A percentile compares a stretch with the other conserved stretches of the same genome.
phyloP scores from a whole-genome alignment of 441 rosid genomes.

The Populus trichocarpa region DNA sequence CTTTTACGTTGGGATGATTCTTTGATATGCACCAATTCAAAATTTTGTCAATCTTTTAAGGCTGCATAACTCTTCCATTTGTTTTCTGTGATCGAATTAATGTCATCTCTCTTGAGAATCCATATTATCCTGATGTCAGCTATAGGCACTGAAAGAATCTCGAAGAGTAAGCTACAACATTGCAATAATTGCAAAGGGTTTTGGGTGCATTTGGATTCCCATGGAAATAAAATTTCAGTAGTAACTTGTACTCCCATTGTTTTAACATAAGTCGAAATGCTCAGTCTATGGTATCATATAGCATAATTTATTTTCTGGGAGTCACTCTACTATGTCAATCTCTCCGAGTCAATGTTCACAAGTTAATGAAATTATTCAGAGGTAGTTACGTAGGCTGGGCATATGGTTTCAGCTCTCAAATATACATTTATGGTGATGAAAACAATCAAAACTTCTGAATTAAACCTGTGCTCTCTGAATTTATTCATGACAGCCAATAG shows the following conservation, averaged over 20 bases:
- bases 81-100: background rate
- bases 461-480: background rate
- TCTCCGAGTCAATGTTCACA: background rate
- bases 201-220: background rate
- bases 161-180: background rate
- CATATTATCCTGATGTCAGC: background rate
- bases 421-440: background rate
- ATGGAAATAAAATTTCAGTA: background rate
- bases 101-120: background rate
- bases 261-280: too few relatives aligned
- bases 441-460: background rate
- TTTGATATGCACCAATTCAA: background rate
- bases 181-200: background rate
- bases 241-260: background rate
- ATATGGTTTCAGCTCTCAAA: background rate
- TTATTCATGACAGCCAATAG: background rate
- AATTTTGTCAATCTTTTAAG: background rate
- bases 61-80: background rate
- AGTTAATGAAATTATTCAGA: background rate
- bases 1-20: too few relatives aligned
- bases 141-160: background rate
- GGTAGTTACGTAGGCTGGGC: background rate
- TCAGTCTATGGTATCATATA: background rate
- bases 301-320: background rate
- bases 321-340: background rate